Percentiles rank a stretch among this genome's conserved stretches.
phyloP scores from a whole-genome alignment of 306 rosid genomes.

The Acacia crassicarpa region DNA sequence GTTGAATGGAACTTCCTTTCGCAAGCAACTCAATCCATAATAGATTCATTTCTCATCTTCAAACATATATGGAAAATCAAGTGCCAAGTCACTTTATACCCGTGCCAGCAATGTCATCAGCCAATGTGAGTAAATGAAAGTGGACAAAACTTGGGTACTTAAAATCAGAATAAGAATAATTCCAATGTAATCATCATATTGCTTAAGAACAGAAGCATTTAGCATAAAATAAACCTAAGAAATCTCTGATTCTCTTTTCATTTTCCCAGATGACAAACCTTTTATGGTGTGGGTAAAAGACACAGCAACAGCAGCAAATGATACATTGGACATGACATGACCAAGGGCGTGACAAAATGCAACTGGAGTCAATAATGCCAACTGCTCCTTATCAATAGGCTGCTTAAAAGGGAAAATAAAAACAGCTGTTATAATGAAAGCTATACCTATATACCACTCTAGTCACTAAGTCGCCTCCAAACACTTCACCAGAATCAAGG shows the following conservation, averaged over 20 bases:
- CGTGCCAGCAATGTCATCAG: background rate
- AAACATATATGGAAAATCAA: background rate
- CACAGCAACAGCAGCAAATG: constrained; percentile 84
- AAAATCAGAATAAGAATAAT: no score
- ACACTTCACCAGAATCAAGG: no score
- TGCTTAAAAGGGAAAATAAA: constrained; percentile 23
- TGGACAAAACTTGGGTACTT: no score
- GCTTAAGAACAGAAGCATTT: background rate
- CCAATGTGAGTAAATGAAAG: background rate
- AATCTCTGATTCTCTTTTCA: background rate
- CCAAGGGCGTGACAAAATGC: constrained; percentile 80
- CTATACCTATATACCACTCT: background rate
- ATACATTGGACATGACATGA: constrained; percentile 81
- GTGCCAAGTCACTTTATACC: background rate
- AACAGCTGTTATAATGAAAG: constrained; percentile 8
- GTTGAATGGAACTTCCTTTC: background rate
- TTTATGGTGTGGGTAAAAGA: constrained; percentile 77
- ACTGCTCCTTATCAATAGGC: constrained; percentile 62
- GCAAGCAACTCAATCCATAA: background rate
- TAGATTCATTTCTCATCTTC: background rate
- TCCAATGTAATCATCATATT: no score
- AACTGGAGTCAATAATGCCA: constrained; percentile 64
- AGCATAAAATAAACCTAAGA: constrained; percentile 1
- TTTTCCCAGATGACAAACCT: constrained; percentile 39
- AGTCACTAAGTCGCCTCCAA: no score